Evolutionary conservation across 805 yeast genomes (phyloP).

Genomic region (Dipodascus albidus): DNA sequence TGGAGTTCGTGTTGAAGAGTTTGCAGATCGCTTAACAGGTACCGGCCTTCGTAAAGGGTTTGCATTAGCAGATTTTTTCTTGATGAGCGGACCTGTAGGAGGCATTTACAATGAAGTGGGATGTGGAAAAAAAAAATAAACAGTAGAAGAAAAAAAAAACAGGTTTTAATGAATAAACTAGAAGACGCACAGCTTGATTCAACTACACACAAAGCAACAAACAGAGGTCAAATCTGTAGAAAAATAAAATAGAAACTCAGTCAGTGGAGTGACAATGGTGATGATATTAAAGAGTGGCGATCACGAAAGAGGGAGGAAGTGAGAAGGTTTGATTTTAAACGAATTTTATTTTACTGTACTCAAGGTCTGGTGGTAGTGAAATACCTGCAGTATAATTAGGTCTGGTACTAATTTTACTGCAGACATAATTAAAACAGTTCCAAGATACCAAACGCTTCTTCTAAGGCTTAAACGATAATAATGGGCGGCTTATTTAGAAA

Average conservation of each 20-base stretch:
- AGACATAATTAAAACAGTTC: too few relatives aligned
- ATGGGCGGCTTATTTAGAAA: background rate
- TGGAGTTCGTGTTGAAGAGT: background rate
- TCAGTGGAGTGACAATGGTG: too few relatives aligned
- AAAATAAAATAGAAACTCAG: background rate
- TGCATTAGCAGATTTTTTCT: background rate
- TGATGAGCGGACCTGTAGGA: conserved; percentile 1
- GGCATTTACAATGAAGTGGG: conserved; percentile 1
- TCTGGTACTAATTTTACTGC: background rate
- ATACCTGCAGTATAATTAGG: background rate
- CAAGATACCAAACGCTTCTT: too few relatives aligned
- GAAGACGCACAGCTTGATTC: background rate
- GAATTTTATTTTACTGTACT: background rate
- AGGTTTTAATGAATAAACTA: background rate
- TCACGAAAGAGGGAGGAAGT: background rate
- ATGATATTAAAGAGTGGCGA: background rate
- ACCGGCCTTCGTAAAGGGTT: conserved; percentile 2
- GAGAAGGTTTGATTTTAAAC: background rate
- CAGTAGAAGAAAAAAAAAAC: background rate
- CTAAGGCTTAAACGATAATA: too few relatives aligned
- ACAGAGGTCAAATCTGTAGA: too few relatives aligned
- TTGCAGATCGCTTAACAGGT: background rate
- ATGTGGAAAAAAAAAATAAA: background rate
- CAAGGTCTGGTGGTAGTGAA: background rate
- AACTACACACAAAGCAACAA: too few relatives aligned